Base-by-base conservation (phyloP, 2,329 filamentous ascomycete genomes). In the Cladophialophora bantiana region DNA sequence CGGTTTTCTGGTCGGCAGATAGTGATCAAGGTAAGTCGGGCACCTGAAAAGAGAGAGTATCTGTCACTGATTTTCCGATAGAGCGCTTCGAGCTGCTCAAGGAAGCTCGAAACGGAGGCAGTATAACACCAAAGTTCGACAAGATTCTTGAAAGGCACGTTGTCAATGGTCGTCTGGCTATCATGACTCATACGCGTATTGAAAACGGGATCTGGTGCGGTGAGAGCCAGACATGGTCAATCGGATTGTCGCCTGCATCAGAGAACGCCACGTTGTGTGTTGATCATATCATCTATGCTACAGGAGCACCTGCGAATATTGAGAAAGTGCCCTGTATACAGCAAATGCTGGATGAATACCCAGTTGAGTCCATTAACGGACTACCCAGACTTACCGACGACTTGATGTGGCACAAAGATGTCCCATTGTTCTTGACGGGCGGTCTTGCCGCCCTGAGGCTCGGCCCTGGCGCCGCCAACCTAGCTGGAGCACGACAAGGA, bases 211-310 rank as follows among this genome's bases (percentile, higher is more conserved):
- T 70, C 0, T 77, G 68, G 67, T 57, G 67, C 42, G 34, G 18
- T 32, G 40, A n/a, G 32, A 60, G 75, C 0, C 79, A 83, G n/a
- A 81, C 77, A 6, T 88, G 85, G 85, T 72, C 65, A 12, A 50
- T 71, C 10, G 26, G 74, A 0, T 77, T 90, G 20, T 62, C 80
- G 45, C 87, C 86, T 0, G 79, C 84, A 3, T 87, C 88, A 0
- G 78, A 83, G 0, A 81, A 87, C 13, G 90, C 1, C 81, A 83
- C 10, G 58, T 71, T 1, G n/a, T 10, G 45, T 7, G 80, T 88
- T 13, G 85, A 93, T 75, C 90, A 90, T 77, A 86, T 93, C 69
- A 90, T 91, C 77, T 92, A 90, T 73, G 90, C 91, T 13, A 94
- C 91, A 0, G 91, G 91, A 0, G 85, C 91, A 45, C 83, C 87